Conservation (phyloP, 768 basidiomycete genomes). For the Boletus eberwhitei region DNA sequence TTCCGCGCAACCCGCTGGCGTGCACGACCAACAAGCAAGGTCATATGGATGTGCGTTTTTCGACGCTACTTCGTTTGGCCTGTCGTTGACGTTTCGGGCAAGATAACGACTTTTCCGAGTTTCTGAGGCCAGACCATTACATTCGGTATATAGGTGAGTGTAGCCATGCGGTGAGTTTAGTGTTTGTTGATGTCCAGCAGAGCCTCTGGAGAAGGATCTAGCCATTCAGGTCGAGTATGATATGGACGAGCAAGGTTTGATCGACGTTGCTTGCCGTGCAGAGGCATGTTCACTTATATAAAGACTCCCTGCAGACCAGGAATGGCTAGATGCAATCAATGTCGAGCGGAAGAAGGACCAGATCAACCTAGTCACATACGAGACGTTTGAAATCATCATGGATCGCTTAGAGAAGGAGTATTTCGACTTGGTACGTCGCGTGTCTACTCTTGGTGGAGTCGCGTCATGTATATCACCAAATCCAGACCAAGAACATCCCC, state of each 20-base stretch:
- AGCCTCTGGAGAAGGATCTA: slow-evolving; percentile 90
- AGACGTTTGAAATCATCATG: slow-evolving; percentile 94
- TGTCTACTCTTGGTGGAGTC: slow-evolving; percentile 2
- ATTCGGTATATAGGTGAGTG: slow-evolving; percentile 83
- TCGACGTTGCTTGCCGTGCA: neutral
- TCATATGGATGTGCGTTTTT: slow-evolving; percentile 68
- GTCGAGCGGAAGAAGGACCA: slow-evolving; percentile 75
- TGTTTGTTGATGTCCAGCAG: slow-evolving; percentile 37
- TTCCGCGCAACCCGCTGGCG: slow-evolving; percentile 57
- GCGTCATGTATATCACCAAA: neutral
- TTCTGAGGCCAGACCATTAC: slow-evolving; percentile 77
- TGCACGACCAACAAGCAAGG: slow-evolving; percentile 58
- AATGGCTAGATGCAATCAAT: slow-evolving; percentile 90
- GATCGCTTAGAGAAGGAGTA: slow-evolving; percentile 98
- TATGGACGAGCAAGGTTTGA: slow-evolving; percentile 96
- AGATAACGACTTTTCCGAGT: slow-evolving; percentile 69
- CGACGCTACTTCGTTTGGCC: neutral
- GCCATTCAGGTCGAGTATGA: slow-evolving; percentile 96
- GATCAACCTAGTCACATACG: slow-evolving; percentile 68
- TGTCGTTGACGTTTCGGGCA: slow-evolving; percentile 24
- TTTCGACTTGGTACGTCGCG: slow-evolving; percentile 79
- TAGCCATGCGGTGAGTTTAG: neutral
- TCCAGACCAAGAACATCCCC: slow-evolving; percentile 87
- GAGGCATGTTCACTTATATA: slow-evolving; percentile 3
- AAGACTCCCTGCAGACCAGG: slow-evolving; percentile 59